These are phyloP conservation scores for Ephemerocybe angulata DNA, from an alignment of 768 basidiomycete species.

Conservation along the genomic window DNA sequence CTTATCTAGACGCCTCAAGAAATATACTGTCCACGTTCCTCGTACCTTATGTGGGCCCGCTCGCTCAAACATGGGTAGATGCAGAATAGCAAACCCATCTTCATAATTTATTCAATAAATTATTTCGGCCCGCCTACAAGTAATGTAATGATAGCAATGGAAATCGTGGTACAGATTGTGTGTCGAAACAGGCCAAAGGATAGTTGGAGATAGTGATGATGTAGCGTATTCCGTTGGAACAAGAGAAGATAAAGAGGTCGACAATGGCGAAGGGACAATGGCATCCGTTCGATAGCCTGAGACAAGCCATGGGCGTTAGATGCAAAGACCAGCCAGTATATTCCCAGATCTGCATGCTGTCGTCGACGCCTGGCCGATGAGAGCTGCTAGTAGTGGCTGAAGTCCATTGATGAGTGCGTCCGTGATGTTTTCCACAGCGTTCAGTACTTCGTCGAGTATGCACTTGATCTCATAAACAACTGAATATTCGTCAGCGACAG, in stretches of 20 bases:
- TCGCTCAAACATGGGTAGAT: background rate
- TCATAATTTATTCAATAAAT: background rate
- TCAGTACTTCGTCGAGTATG: conserved; percentile 46
- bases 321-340: conserved; percentile 29
- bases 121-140: too few species aligned
- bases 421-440: conserved; percentile 44
- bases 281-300: too few species aligned
- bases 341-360: conserved; percentile 24
- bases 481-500: conserved; percentile 19
- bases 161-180: background rate
- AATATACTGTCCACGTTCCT: background rate
- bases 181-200: conserved; percentile 1
- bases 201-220: background rate
- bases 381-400: conserved; percentile 29
- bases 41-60: background rate
- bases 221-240: background rate
- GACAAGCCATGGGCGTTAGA: conserved; percentile 17
- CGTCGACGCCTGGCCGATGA: conserved; percentile 26
- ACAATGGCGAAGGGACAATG: conserved; percentile 11
- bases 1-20: background rate
- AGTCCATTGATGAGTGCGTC: conserved; percentile 46
- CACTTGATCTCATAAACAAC: conserved; percentile 64
- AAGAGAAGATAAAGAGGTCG: background rate
- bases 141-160: background rate
- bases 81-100: background rate